Conservation (phyloP, 2,329 filamentous ascomycete species). For the Elsinoe fawcettii region DNA sequence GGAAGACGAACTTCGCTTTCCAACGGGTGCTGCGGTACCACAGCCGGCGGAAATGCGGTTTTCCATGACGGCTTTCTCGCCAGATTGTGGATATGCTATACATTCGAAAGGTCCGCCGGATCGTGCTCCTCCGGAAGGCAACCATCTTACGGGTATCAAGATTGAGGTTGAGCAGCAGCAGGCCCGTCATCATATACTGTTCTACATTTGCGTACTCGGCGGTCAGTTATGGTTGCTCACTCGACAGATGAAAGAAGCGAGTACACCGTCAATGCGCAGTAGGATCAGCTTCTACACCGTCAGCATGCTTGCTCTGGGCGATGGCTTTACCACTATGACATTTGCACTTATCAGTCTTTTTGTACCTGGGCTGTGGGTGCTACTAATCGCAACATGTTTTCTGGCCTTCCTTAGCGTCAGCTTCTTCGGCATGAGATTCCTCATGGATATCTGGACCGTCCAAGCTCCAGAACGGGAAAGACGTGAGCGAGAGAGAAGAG, state of each 20-base stretch:
- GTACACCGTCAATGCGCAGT: conserved; percentile 56
- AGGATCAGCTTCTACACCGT: conserved; percentile 58
- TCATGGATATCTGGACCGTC: conserved; percentile 60
- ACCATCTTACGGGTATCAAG: conserved; percentile 51
- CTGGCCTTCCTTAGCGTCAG: conserved; percentile 53
- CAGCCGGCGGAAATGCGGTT: conserved; percentile 47
- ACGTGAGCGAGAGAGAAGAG: conserved; percentile 30
- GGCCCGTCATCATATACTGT: conserved; percentile 46
- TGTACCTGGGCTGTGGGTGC: conserved; percentile 47
- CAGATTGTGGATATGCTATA: conserved; percentile 59
- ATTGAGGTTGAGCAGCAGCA: conserved; percentile 43
- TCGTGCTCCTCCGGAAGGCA: conserved; percentile 42
- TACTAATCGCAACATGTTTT: conserved; percentile 50
- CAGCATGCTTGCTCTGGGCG: conserved; percentile 53
- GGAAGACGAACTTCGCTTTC: conserved; percentile 53
- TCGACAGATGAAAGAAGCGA: conserved; percentile 56
- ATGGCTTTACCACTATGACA: conserved; percentile 49
- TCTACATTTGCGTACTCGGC: conserved; percentile 43
- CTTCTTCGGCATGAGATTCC: conserved; percentile 56
- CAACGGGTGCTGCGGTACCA: conserved; percentile 49
- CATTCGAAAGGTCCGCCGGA: conserved; percentile 54
- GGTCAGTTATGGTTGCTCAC: conserved; percentile 51
- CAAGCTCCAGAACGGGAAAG: conserved; percentile 46
- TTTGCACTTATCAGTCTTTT: conserved; percentile 50
- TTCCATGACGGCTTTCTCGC: conserved; percentile 55